A percentile compares a stretch with the other conserved stretches of the same genome.
These are phyloP conservation scores for Claviceps maximensis DNA, from an alignment of 2,329 filamentous ascomycete species.

Conservation along the genomic window DNA sequence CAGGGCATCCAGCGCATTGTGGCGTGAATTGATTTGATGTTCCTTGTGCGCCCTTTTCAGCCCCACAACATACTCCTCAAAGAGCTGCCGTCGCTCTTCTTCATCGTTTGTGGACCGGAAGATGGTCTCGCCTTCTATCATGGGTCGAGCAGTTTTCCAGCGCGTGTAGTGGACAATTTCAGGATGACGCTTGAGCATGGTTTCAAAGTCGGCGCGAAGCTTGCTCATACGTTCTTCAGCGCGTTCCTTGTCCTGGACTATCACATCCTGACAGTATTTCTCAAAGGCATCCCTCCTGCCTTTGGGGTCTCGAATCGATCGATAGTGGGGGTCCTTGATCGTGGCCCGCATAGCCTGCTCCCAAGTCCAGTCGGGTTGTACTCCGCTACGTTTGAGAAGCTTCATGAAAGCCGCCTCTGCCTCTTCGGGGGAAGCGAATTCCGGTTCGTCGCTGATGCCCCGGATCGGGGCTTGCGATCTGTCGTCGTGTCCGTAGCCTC, in stretches of 20 bases:
- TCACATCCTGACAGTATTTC: constrained; percentile 84
- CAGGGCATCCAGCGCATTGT: constrained; percentile 74
- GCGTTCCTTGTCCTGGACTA: constrained; percentile 84
- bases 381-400: constrained; percentile 68
- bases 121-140: constrained; percentile 89
- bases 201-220: constrained; percentile 83
- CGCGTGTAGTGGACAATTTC: constrained; percentile 96
- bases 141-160: constrained; percentile 90
- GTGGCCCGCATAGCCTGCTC: constrained; percentile 75
- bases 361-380: constrained; percentile 89
- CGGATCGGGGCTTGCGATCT: constrained; percentile 47
- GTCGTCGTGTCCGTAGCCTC: constrained; percentile 42
- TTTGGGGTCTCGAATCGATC: constrained; percentile 82
- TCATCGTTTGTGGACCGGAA: constrained; percentile 87
- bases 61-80: constrained; percentile 81
- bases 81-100: constrained; percentile 74
- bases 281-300: constrained; percentile 86
- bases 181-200: constrained; percentile 90
- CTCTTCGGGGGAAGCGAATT: constrained; percentile 70
- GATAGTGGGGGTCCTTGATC: constrained; percentile 84
- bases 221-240: constrained; percentile 89
- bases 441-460: constrained; percentile 56
- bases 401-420: constrained; percentile 90
- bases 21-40: constrained; percentile 56
- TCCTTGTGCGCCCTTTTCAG: constrained; percentile 73